Evolutionary conservation across 306 rosid genomes (phyloP), one percentile per base, ranked within the genome.

Genomic region (Cucurbita pepo): DNA sequence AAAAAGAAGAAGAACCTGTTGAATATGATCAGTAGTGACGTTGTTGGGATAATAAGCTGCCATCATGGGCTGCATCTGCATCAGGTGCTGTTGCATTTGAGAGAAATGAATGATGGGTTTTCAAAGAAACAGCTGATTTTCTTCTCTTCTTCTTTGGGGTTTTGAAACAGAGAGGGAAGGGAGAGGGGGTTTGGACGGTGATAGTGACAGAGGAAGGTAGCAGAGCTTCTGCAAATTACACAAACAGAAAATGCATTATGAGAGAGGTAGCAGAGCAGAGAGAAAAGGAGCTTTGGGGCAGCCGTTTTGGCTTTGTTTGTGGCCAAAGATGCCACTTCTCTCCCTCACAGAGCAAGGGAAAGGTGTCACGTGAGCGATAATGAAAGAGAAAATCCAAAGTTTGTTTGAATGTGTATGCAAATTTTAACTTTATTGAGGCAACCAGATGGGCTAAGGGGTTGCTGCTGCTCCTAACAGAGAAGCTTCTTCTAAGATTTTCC

Each of bases 11-110:
- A 80, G 70, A 78, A 95, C 99, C 97, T 95, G 99, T 82, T 95
- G 99, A 89, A 95, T 95, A 70, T 95, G 99, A 91, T 95, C 99
- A 82, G 97, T 89, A 14, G 99, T 95, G 91, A 91, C 97, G 88
- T 85, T 95, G 90, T 82, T 91, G 64, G 99, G 96, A 75, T 95
- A 95, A 79, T 95, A 95, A 72, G 96, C 86, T 87, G 98, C 96
- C 99, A 95, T 95, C 97, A 91, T 89, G 88, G 99, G 97, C 92
- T 91, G 99, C 96, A 95, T 95, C 99, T 95, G 99, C 97, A 91
- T 87, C 99, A 95, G 96, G 97, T 95, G 97, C 99, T 94, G 99
- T 83, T 92, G 96, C 93, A 88, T 90, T 84, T 30, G 40, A 11
- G 47, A 10, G 43, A 62, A 2, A 61, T 7, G 67, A 61, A 37